Conservation (phyloP, 2,329 filamentous ascomycete species). For the Grosmannia serpens region DNA sequence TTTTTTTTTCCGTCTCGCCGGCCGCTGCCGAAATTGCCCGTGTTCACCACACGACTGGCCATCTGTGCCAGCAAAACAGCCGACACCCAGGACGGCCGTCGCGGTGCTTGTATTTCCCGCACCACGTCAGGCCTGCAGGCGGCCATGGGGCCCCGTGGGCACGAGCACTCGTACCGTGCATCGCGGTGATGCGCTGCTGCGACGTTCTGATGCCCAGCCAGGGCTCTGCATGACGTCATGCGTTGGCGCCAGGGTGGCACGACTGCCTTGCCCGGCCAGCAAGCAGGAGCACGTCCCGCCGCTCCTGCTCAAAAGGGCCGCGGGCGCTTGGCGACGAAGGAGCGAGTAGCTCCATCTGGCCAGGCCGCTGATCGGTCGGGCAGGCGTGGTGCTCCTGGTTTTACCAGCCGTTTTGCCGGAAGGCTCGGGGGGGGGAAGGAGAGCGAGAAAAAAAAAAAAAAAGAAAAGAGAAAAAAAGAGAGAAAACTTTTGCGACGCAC, state of each 20-base stretch:
- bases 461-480: too few relatives aligned
- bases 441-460: background rate
- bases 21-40: conserved; percentile 1
- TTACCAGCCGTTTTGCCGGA: background rate
- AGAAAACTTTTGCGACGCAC: background rate
- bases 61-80: background rate
- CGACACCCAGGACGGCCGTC: background rate
- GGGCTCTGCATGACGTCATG: background rate
- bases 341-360: background rate
- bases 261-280: background rate
- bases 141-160: too few relatives aligned
- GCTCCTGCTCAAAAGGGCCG: background rate
- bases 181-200: too few relatives aligned
- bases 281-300: background rate
- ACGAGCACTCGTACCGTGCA: too few relatives aligned
- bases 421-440: too few relatives aligned
- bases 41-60: background rate
- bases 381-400: background rate
- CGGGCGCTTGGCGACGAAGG: background rate
- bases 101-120: background rate
- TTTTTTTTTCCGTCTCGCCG: background rate
- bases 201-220: background rate
- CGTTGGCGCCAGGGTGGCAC: background rate
- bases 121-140: background rate
- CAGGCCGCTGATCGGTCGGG: background rate